Evolutionary conservation across 1,284 basidiomycete species (phyloP).

Genomic region (Trametes sp.): DNA sequence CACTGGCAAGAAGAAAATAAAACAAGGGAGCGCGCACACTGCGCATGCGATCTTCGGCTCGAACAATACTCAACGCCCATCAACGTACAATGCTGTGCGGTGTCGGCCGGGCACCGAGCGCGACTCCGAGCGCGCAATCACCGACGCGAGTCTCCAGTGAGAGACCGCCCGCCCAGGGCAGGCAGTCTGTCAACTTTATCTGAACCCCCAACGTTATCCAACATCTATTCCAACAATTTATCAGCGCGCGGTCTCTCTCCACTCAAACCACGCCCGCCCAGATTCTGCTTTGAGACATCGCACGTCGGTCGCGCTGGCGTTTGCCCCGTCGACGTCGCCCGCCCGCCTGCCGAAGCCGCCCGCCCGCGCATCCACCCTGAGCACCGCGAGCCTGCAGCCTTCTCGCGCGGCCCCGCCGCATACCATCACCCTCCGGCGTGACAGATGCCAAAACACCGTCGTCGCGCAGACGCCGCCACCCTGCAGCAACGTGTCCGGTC

Average conservation of each 20-base stretch:
- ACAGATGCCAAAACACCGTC: constrained; percentile 28
- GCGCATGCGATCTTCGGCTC: constrained; percentile 7
- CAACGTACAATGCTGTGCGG: constrained; percentile 15
- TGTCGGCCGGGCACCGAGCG: constrained; percentile 6
- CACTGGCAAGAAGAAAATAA: background rate
- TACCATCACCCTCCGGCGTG: constrained; percentile 21
- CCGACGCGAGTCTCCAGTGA: too few species aligned
- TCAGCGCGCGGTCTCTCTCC: background rate
- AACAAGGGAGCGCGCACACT: background rate
- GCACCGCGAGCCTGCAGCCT: too few species aligned
- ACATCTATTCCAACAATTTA: background rate
- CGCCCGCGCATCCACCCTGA: too few species aligned
- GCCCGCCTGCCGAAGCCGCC: background rate
- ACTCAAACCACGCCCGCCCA: background rate
- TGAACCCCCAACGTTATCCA: constrained; percentile 17
- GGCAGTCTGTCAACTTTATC: constrained; percentile 16
- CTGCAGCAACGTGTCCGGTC: constrained; percentile 30
- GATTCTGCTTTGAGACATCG: background rate
- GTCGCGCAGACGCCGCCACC: constrained; percentile 17
- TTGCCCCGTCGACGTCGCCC: background rate
- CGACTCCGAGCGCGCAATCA: background rate
- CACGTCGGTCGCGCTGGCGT: background rate
- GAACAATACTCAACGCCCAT: constrained; percentile 3
- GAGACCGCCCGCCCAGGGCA: constrained; percentile 7
- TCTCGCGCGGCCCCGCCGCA: background rate